phyloP scores from a whole-genome alignment of 768 basidiomycete species.

The Boletus rufocinnamomeus region DNA sequence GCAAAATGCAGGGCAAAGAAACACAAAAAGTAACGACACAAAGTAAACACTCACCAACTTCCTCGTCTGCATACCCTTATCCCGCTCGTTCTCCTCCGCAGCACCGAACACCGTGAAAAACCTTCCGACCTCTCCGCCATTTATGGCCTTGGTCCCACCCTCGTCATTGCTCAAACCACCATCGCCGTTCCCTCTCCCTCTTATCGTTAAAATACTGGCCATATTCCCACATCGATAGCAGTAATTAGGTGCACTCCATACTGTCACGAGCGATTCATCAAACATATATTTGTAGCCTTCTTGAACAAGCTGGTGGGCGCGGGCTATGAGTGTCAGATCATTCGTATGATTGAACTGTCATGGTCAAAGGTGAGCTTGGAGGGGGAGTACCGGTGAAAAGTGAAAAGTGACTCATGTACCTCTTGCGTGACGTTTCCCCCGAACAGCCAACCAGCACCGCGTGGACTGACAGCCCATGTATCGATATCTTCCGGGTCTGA shows the following conservation, averaged over 20 bases:
- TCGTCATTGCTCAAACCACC: conserved; percentile 16
- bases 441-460: conserved; percentile 96
- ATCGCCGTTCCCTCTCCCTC: conserved; percentile 51
- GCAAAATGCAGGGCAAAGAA: background rate
- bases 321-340: conserved; percentile 81
- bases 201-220: conserved; percentile 86
- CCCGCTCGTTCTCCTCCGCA: conserved; percentile 86
- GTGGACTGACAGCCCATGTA: conserved; percentile 95
- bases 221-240: conserved; percentile 87
- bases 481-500: conserved; percentile 94
- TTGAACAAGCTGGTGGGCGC: conserved; percentile 96
- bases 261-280: conserved; percentile 86
- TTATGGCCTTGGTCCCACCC: background rate
- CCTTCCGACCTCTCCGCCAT: conserved; percentile 37
- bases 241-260: conserved; percentile 92
- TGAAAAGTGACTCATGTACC: conserved; percentile 40
- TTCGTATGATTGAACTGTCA: conserved; percentile 93
- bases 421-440: conserved; percentile 84
- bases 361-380: conserved; percentile 2
- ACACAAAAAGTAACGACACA: background rate
- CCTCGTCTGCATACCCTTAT: conserved; percentile 74
- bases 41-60: conserved; percentile 57
- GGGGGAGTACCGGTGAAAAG: background rate
- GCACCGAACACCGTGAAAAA: conserved; percentile 84
- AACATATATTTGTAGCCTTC: conserved; percentile 99